phyloP scores from a whole-genome alignment of 192 early-diverging fungal genomes.

The Entomortierella beljakovae region DNA sequence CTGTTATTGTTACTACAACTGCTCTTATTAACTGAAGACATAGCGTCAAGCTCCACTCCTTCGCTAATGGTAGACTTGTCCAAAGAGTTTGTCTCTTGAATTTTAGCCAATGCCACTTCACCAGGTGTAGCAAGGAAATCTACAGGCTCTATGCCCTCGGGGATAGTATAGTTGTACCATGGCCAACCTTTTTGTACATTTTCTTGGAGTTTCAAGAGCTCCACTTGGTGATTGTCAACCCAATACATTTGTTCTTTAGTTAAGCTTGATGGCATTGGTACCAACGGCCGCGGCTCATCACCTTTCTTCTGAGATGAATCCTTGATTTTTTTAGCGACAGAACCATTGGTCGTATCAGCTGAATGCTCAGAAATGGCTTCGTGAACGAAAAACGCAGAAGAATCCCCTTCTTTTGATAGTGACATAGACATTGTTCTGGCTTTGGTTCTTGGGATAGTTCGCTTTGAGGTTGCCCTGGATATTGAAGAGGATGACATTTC shows the following conservation, averaged over 20 bases:
- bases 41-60: too few species aligned
- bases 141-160: slow-evolving; percentile 40
- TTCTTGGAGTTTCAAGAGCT: slow-evolving; percentile 10
- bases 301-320: background rate
- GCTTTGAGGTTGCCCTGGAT: slow-evolving; percentile 8
- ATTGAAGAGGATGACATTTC: slow-evolving; percentile 18
- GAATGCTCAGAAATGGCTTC: background rate
- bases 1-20: too few species aligned
- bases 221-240: slow-evolving; percentile 19
- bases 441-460: slow-evolving; percentile 14
- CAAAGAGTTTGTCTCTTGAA: too few species aligned
- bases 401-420: slow-evolving; percentile 1
- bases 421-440: slow-evolving; percentile 39
- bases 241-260: slow-evolving; percentile 45
- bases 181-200: slow-evolving; percentile 37
- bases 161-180: slow-evolving; percentile 51
- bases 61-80: too few species aligned
- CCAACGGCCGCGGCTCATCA: background rate
- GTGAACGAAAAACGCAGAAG: slow-evolving; percentile 23
- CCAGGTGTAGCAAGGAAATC: slow-evolving; percentile 30
- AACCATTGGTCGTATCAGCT: background rate
- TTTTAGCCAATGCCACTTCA: background rate
- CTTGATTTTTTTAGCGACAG: background rate
- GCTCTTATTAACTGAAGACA: too few species aligned
- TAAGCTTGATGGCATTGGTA: slow-evolving; percentile 27